Evolutionary conservation across 768 basidiomycete species (phyloP).

Genomic region (Lactifluus rugatus): DNA sequence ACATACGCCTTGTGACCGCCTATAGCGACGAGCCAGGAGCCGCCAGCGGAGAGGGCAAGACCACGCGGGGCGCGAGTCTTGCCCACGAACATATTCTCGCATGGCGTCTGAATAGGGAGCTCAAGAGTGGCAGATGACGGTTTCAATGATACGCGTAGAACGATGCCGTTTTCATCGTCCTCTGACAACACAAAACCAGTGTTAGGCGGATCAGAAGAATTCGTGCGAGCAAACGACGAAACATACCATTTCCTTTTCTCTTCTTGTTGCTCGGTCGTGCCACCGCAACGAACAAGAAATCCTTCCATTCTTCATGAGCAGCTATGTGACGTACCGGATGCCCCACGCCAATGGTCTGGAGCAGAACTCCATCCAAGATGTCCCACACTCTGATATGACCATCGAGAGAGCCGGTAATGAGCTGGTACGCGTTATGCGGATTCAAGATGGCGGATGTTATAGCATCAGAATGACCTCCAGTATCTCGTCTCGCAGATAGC

Average conservation of each 20-base stretch:
- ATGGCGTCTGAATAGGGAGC: slow-evolving; percentile 34
- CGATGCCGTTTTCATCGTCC: slow-evolving; percentile 36
- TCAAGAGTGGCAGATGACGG: slow-evolving; percentile 34
- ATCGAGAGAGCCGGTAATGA: slow-evolving; percentile 77
- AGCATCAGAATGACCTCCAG: slow-evolving; percentile 35
- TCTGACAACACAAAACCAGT: not conserved
- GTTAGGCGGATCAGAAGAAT: not conserved
- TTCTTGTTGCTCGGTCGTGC: slow-evolving; percentile 41
- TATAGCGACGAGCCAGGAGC: slow-evolving; percentile 66
- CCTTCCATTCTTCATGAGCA: slow-evolving; percentile 58
- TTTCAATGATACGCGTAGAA: slow-evolving; percentile 57
- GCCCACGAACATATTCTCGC: slow-evolving; percentile 48
- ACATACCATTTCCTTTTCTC: slow-evolving; percentile 26
- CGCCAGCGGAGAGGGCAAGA: slow-evolving; percentile 65
- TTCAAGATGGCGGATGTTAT: slow-evolving; percentile 71
- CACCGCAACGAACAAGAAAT: slow-evolving; percentile 60
- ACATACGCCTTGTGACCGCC: slow-evolving; percentile 75
- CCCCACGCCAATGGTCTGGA: slow-evolving; percentile 62
- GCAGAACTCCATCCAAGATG: slow-evolving; percentile 71
- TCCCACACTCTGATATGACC: slow-evolving; percentile 91
- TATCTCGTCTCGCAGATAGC: slow-evolving; percentile 43
- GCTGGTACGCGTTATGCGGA: slow-evolving; percentile 81
- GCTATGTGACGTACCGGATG: slow-evolving; percentile 66
- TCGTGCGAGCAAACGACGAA: not conserved
- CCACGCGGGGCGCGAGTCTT: slow-evolving; percentile 56